Evolutionary conservation across 495 filamentous ascomycete species (phyloP).

Genomic region (Podospora didyma): DNA sequence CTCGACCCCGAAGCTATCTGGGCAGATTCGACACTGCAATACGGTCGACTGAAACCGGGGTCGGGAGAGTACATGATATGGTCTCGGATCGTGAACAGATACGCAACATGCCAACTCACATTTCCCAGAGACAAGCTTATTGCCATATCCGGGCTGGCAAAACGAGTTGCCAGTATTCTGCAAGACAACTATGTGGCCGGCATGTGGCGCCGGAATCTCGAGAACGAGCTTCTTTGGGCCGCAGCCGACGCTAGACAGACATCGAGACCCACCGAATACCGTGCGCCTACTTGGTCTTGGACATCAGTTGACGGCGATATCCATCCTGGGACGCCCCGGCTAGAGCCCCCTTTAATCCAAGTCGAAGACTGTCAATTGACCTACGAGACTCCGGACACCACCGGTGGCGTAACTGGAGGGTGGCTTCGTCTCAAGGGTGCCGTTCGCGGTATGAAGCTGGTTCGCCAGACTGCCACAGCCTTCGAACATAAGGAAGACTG

Average conservation of each 20-base stretch:
- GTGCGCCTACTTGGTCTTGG: neutral
- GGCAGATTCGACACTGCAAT: neutral
- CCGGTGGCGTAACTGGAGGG: neutral
- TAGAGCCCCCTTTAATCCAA: neutral
- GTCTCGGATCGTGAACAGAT: neutral
- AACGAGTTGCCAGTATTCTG: neutral
- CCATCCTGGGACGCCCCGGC: neutral
- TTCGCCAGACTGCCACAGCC: no score
- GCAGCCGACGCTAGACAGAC: neutral
- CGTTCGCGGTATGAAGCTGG: neutral
- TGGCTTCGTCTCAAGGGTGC: neutral
- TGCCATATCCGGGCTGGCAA: constrained; percentile 1
- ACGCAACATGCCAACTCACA: neutral
- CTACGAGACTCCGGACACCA: neutral
- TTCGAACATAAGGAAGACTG: no score
- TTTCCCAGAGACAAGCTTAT: constrained; percentile 6
- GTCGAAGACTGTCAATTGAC: neutral
- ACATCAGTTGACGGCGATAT: neutral
- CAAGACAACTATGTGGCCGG: constrained; percentile 4
- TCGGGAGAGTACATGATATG: neutral
- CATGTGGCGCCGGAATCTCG: constrained; percentile 7
- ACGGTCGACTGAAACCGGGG: neutral
- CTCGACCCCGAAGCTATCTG: neutral
- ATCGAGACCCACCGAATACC: neutral
- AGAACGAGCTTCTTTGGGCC: constrained; percentile 3